Conservation (phyloP, 2,329 filamentous ascomycete species). For the Colletotrichum sp. region DNA sequence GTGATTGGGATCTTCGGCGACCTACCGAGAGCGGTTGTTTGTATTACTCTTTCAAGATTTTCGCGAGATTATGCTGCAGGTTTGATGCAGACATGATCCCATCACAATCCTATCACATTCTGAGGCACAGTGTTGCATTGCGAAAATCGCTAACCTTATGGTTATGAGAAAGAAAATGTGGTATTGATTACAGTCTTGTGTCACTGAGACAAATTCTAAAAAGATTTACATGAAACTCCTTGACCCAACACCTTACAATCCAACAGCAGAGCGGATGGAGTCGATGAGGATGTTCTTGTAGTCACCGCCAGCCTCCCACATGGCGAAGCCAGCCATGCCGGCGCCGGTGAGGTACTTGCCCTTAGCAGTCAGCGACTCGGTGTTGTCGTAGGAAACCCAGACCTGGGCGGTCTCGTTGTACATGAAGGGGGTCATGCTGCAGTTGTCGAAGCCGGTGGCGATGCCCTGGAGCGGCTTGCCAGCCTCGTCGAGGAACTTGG, state of each 20-base stretch:
- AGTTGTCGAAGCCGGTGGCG: slow-evolving; percentile 7
- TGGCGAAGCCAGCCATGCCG: slow-evolving; percentile 9
- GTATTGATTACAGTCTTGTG: neutral
- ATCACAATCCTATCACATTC: neutral
- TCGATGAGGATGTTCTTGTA: slow-evolving; percentile 15
- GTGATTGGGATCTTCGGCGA: neutral
- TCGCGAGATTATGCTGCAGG: neutral
- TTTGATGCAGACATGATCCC: neutral
- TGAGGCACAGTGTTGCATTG: neutral
- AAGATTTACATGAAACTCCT: neutral
- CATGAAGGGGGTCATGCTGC: slow-evolving; percentile 13
- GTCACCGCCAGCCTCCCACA: slow-evolving; percentile 16
- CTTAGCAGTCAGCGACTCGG: slow-evolving; percentile 4
- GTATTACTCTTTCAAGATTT: neutral
- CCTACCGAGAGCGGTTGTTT: neutral
- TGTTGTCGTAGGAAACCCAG: slow-evolving; percentile 20
- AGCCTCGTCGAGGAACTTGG: slow-evolving; percentile 5
- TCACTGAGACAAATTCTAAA: neutral
- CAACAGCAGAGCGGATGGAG: slow-evolving; percentile 8
- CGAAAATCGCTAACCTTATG: neutral
- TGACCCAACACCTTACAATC: neutral
- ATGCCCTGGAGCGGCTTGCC: slow-evolving; percentile 8
- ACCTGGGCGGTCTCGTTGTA: slow-evolving; percentile 10
- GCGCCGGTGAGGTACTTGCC: slow-evolving; percentile 4
- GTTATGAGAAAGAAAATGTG: neutral